Percentiles rank a stretch among this genome's conserved stretches.
Conservation (phyloP, 2,329 filamentous ascomycete genomes). For the Pseudogymnoascus pannorum region DNA sequence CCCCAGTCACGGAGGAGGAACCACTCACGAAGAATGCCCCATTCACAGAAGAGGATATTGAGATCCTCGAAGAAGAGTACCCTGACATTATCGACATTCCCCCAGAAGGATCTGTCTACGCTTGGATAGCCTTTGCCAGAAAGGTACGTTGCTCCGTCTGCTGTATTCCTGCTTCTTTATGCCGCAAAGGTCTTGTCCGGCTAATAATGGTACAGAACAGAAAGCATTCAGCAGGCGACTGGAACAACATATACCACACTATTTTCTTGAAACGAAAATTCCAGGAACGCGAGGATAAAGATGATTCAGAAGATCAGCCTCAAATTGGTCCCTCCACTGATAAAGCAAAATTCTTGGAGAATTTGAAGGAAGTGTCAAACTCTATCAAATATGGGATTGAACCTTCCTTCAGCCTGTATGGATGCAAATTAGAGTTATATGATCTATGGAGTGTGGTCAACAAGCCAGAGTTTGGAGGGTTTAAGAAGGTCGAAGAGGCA, state of each 20-base stretch:
- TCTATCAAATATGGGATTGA: conserved; percentile 15
- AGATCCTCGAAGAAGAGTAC: conserved; percentile 18
- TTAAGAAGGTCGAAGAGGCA: conserved; percentile 16
- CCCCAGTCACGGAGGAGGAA: not conserved
- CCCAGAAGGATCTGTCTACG: conserved; percentile 19
- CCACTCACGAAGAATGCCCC: not conserved
- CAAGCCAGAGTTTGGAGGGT: conserved; percentile 22
- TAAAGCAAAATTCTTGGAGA: conserved; percentile 17
- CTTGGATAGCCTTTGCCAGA: conserved; percentile 24
- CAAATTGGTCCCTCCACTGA: not conserved
- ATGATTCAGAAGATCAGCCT: not conserved
- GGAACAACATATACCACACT: conserved; percentile 25
- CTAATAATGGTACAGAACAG: conserved; percentile 18
- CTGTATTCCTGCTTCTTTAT: not conserved
- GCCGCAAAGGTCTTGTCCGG: conserved; percentile 3
- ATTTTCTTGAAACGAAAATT: conserved; percentile 16
- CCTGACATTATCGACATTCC: conserved; percentile 20
- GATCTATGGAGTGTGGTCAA: conserved; percentile 24
- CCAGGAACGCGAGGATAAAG: not conserved
- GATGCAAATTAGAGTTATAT: conserved; percentile 21
- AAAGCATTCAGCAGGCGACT: conserved; percentile 27
- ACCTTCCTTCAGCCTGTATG: conserved; percentile 21
- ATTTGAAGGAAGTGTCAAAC: conserved; percentile 15
- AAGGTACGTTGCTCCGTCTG: conserved; percentile 15
- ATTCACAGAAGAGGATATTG: conserved; percentile 23